Conservation (phyloP, 73 alveolate genomes). For the Paraurostyla sp. region DNA sequence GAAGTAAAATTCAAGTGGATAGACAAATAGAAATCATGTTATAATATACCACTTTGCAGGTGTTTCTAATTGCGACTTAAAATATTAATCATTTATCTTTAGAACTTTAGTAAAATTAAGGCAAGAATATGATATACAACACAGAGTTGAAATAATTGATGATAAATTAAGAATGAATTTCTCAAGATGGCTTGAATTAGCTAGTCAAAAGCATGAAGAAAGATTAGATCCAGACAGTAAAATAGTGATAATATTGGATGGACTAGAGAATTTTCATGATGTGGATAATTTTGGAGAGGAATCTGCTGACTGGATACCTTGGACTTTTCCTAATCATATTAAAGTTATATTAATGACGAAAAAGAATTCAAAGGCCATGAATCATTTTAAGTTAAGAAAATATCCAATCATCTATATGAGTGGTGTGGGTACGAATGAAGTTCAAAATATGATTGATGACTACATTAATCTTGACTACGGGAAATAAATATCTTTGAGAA, state of each 20-base stretch:
- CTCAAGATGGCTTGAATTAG: slow-evolving; percentile 82
- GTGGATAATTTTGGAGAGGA: slow-evolving; percentile 70
- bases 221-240: slow-evolving; percentile 64
- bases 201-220: slow-evolving; percentile 70
- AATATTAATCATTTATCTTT: slow-evolving; percentile 77
- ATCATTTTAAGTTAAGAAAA: slow-evolving; percentile 66
- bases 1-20: not conserved
- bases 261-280: slow-evolving; percentile 78
- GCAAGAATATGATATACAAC: slow-evolving; percentile 70
- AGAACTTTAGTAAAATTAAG: slow-evolving; percentile 75
- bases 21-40: slow-evolving; percentile 10
- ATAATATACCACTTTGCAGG: slow-evolving; percentile 67
- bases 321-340: slow-evolving; percentile 78
- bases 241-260: slow-evolving; percentile 79
- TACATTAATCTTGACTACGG: slow-evolving; percentile 48
- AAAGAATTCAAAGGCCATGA: slow-evolving; percentile 76
- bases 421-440: slow-evolving; percentile 30
- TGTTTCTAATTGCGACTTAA: slow-evolving; percentile 68
- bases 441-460: slow-evolving; percentile 56
- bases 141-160: slow-evolving; percentile 81
- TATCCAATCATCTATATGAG: slow-evolving; percentile 46
- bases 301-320: slow-evolving; percentile 86
- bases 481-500: slow-evolving; percentile 34
- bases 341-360: slow-evolving; percentile 75
- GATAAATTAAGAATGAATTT: slow-evolving; percentile 81